Evolutionary conservation across 192 early-diverging fungal genomes (phyloP).

Genomic region (Kickxella alabastrina): DNA sequence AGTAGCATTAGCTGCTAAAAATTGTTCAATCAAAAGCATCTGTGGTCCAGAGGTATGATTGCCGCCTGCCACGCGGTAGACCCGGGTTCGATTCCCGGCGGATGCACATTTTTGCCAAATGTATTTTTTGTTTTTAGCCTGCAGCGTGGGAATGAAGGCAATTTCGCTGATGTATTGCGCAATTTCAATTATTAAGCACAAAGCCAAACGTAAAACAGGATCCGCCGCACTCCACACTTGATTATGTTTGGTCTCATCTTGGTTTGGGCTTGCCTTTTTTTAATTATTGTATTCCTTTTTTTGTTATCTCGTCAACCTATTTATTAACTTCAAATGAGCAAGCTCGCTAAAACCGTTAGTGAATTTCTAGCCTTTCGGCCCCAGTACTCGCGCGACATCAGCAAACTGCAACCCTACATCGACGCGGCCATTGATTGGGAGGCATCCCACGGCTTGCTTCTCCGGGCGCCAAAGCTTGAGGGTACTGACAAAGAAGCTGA

Average conservation of each 20-base stretch:
- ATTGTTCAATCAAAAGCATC: constrained; percentile 10
- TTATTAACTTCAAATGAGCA: constrained; percentile 7
- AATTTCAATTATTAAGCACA: too few relatives aligned
- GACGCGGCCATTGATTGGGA: constrained; percentile 78
- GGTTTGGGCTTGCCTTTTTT: neutral
- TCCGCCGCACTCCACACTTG: too few relatives aligned
- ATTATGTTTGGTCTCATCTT: too few relatives aligned
- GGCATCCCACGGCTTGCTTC: constrained; percentile 74
- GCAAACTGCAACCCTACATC: constrained; percentile 42
- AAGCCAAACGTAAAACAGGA: too few relatives aligned
- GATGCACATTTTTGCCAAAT: constrained; percentile 50
- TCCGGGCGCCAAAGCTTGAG: constrained; percentile 57
- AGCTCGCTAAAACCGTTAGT: constrained; percentile 1
- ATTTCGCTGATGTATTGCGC: too few relatives aligned
- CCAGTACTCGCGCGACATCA: constrained; percentile 17
- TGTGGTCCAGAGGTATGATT: constrained; percentile 64
- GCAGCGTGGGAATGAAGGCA: too few relatives aligned
- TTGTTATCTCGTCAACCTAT: neutral
- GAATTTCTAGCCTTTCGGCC: constrained; percentile 30
- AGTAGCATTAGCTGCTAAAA: too few relatives aligned
- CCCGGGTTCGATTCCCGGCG: constrained; percentile 77
- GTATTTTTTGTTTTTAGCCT: neutral
- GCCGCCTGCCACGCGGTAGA: constrained; percentile 73
- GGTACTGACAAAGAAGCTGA: constrained; percentile 10
- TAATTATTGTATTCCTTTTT: neutral